Evolutionary conservation across 176 grass and related monocot species (phyloP), one percentile per base, ranked within the genome.

Genomic region (Rhipidocladum racemiflorum): DNA sequence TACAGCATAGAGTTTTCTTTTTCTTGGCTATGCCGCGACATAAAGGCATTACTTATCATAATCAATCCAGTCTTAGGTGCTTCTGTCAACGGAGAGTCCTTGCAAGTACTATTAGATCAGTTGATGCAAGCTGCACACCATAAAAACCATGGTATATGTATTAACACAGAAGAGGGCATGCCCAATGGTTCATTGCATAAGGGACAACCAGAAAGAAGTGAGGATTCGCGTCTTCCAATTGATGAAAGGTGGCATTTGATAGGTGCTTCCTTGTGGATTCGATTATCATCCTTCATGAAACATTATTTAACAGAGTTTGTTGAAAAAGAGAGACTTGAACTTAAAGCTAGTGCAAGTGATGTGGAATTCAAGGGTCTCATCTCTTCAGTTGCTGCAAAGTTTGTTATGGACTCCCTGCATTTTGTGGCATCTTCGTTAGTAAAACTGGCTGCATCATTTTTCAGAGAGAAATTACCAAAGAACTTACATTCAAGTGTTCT

Each of bases 211-310:
- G 79, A 86, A 75, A 69, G 21, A 17, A 72, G 24, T 48, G 86
- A 69, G 18, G 70, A 54, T 85, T 71, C n/a, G 25, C 81, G 44
- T 48, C 35, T 82, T 73, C 45, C 85, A 61, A 21, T 77, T 88
- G 81, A 97, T 87, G 95, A 97, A 65, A 97, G 93, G 46, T 97
- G 95, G 95, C 77, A 81, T 77, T 70, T 94, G 77, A 74, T 92
- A 76, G 72, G 84, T 46, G 34, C 68, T 86, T 97, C 81, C 77
- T 85, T 94, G 68, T 97, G 92, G 92, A 81, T 89, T 76, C 84
- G 79, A 50, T 81, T 97, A 61, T 78, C 84, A 55, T 92, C 71
- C 34, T 70, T 94, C 78, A 59, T 87, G 75, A 84, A 92, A 81
- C 80, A 84, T 64, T 80, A 71, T 66, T 83, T 91, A 66, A 71